Evolutionary conservation across 2,329 filamentous ascomycete genomes (phyloP).

Genomic region (Xylaria sp.): DNA sequence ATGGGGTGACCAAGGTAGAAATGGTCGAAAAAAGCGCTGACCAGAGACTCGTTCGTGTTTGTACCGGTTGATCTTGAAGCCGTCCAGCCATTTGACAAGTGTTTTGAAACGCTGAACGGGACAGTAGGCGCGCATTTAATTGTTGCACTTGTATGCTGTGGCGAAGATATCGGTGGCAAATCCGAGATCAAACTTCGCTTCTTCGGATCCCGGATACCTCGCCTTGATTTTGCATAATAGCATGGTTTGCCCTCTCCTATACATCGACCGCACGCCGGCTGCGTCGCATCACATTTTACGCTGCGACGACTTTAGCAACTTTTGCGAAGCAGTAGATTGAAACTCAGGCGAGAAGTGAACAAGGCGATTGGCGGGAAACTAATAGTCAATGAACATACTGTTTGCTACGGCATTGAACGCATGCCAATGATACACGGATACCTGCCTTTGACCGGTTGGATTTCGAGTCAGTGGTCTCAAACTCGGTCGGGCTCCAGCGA

Average conservation of each 20-base stretch:
- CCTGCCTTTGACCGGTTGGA: conserved; percentile 46
- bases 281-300: conserved; percentile 58
- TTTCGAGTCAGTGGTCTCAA: conserved; percentile 42
- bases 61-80: conserved; percentile 42
- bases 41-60: conserved; percentile 32
- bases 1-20: conserved; percentile 52
- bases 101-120: conserved; percentile 38
- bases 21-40: conserved; percentile 42
- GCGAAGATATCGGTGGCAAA: conserved; percentile 40
- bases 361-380: neutral
- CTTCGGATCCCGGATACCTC: conserved; percentile 54
- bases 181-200: conserved; percentile 49
- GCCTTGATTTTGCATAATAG: conserved; percentile 58
- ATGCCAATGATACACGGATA: conserved; percentile 56
- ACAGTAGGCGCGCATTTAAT: conserved; percentile 39
- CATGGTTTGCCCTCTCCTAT: conserved; percentile 55
- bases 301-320: conserved; percentile 29
- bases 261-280: conserved; percentile 56
- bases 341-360: neutral
- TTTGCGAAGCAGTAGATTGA: neutral
- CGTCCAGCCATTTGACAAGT: conserved; percentile 41
- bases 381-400: conserved; percentile 48
- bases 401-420: conserved; percentile 60
- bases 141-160: conserved; percentile 36
- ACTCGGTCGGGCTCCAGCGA: conserved; percentile 39